Evolutionary conservation across 2,329 filamentous ascomycete genomes (phyloP), one percentile per base, ranked within the genome.

Genomic region (Colletotrichum tanaceti): DNA sequence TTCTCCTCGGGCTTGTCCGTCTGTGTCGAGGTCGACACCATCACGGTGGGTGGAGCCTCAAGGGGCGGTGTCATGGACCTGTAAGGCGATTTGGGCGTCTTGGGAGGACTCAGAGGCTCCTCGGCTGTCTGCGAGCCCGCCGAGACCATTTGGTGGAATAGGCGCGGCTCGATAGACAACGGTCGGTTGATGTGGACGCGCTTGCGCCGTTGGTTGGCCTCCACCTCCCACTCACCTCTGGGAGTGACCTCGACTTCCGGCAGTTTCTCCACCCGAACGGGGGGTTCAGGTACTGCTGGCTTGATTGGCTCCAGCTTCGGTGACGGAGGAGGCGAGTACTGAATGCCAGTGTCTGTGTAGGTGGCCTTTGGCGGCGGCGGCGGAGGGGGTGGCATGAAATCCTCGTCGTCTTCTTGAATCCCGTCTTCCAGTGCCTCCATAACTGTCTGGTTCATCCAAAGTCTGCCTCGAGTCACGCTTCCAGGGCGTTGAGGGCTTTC

Each of bases 311-410:
- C 70, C 5, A 84, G 64, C 73, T 83, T 84, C 1, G 93, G 93
- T 2, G 93, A 97, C 3, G 91, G 86, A 1, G 93, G 93, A 53
- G 93, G 94, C 41, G 93, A 96, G 75, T 88, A 96, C 77, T 98
- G 94, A 39, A 93, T 85, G 4, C 90, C 92, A n/a, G 86, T 87
- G 75, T 97, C 92, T 46, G 87, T 86, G 81, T 96, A 97, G 67
- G 84, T 81, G 50, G 80, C 76, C 69, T 82, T 84, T 11, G 78
- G 75, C 2, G 72, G 72, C 20, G 76, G 71, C n/a, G 76, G 70
- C 60, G 73, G 73, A 18, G 76, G 70, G 57, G 73, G 72, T 2
- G 58, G 41, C 58, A 54, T 63, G 59, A 75, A 70, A 22, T 75
- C 71, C 71, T 86, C 81, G 47, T 85, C 84, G 73, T 87, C 84